Evolutionary conservation across 2,329 filamentous ascomycete species (phyloP).

Genomic region (Exophiala bonariae): DNA sequence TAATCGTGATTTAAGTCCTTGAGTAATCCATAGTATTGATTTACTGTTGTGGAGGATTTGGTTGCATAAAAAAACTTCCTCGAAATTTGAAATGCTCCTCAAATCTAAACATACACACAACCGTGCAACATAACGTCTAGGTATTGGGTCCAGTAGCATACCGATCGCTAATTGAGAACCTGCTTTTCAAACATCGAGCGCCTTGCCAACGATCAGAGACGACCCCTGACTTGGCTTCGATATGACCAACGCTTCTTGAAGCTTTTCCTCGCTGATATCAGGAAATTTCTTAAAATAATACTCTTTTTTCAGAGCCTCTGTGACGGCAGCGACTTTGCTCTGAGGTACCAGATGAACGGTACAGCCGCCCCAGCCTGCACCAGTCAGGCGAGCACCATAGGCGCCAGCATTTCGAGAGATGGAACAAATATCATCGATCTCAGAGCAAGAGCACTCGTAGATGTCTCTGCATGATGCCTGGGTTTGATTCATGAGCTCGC

Average conservation of each 20-base stretch:
- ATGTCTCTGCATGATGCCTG: constrained; percentile 82
- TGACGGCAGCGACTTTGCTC: constrained; percentile 76
- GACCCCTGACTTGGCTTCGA: constrained; percentile 77
- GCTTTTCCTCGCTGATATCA: constrained; percentile 69
- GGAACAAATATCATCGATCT: constrained; percentile 84
- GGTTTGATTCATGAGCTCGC: constrained; percentile 82
- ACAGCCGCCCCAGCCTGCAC: constrained; percentile 96
- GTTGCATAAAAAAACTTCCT: no score
- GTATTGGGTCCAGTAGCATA: no score
- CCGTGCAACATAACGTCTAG: no score
- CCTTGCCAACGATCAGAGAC: constrained; percentile 24
- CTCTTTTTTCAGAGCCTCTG: constrained; percentile 71
- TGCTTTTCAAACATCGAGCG: constrained; percentile 24
- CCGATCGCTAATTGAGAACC: no score
- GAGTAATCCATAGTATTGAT: no score
- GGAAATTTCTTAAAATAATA: constrained; percentile 76
- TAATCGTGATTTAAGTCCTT: no score
- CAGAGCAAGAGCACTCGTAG: constrained; percentile 89
- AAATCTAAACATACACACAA: no score
- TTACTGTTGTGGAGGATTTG: no score
- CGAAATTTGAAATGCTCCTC: no score
- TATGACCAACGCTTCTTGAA: constrained; percentile 78
- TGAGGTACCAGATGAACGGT: constrained; percentile 89
- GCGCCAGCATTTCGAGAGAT: constrained; percentile 77
- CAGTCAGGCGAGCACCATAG: constrained; percentile 66